Conservation (phyloP, 495 filamentous ascomycete genomes). For the Physcia stellaris region DNA sequence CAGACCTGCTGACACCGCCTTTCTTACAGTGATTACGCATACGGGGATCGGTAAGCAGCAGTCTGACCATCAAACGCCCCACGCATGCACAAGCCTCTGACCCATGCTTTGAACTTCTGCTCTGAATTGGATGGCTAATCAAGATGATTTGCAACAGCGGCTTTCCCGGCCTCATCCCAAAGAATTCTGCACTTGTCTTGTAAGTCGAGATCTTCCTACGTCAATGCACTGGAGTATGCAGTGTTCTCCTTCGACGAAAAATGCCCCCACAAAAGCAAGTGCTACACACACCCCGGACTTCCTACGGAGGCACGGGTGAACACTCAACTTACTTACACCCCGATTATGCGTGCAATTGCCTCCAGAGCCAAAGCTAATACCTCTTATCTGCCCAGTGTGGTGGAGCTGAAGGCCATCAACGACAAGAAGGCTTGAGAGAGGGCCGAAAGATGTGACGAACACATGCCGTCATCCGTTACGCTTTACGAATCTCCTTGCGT, state of each 20-base stretch:
- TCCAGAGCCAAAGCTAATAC: too few species aligned
- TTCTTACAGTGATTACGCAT: slow-evolving; percentile 55
- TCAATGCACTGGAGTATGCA: too few species aligned
- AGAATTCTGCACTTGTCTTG: slow-evolving; percentile 34
- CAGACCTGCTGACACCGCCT: slow-evolving; percentile 16
- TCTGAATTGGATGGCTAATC: slow-evolving; percentile 1
- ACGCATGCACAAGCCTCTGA: neutral
- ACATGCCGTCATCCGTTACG: neutral
- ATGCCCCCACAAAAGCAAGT: too few species aligned
- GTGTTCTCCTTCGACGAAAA: too few species aligned
- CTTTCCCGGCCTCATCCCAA: slow-evolving; percentile 50
- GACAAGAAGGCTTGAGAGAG: slow-evolving; percentile 19
- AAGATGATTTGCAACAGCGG: slow-evolving; percentile 31
- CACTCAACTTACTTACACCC: too few species aligned
- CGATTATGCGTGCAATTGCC: too few species aligned
- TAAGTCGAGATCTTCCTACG: too few species aligned
- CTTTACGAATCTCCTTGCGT: neutral
- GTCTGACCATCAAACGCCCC: neutral
- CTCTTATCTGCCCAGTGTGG: slow-evolving; percentile 26
- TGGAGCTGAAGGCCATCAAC: slow-evolving; percentile 31
- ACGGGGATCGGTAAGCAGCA: slow-evolving; percentile 51
- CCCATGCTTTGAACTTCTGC: neutral
- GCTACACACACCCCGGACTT: too few species aligned
- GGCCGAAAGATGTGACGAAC: neutral
- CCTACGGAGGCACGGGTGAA: too few species aligned